phyloP scores from a whole-genome alignment of 768 basidiomycete genomes.

The Russula earlei region DNA sequence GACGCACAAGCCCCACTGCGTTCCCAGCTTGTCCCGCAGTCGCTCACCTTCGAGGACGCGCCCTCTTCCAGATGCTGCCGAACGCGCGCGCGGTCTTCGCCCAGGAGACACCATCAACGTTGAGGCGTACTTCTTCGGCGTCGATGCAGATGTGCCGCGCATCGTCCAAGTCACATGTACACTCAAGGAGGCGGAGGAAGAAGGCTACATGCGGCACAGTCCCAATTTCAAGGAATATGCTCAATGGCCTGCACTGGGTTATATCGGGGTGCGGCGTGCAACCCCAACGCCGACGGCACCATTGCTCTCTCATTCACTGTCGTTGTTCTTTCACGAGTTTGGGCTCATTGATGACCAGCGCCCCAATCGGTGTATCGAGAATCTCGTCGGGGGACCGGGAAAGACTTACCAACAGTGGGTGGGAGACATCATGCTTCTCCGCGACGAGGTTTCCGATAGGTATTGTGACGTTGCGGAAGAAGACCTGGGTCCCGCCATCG shows the following conservation, averaged over 20 bases:
- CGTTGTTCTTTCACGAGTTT: slow-evolving; percentile 16
- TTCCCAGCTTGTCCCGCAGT: slow-evolving; percentile 6
- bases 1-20: slow-evolving; percentile 11
- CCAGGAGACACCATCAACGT: slow-evolving; percentile 5
- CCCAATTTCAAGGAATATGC: slow-evolving; percentile 14
- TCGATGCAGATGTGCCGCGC: slow-evolving; percentile 10
- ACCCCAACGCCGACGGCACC: slow-evolving; percentile 5
- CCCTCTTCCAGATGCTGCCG: slow-evolving; percentile 5
- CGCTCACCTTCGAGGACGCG: slow-evolving; percentile 13
- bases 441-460: slow-evolving; percentile 8
- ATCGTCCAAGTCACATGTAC: slow-evolving; percentile 10
- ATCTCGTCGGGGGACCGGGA: slow-evolving; percentile 5
- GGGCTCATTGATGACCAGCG: slow-evolving; percentile 6
- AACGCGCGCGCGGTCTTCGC: slow-evolving; percentile 6
- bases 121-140: slow-evolving; percentile 12
- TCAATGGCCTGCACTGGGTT: slow-evolving; percentile 16
- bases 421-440: slow-evolving; percentile 16
- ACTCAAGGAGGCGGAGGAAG: slow-evolving; percentile 7
- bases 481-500: slow-evolving; percentile 10
- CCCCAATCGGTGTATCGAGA: slow-evolving; percentile 15
- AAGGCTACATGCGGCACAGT: slow-evolving; percentile 12
- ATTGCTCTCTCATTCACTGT: background rate
- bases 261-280: slow-evolving; percentile 7
- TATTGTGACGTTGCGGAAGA: slow-evolving; percentile 14
- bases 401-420: slow-evolving; percentile 8